Evolutionary conservation across 495 filamentous ascomycete species (phyloP).

Genomic region (Penicillium samsonianum): DNA sequence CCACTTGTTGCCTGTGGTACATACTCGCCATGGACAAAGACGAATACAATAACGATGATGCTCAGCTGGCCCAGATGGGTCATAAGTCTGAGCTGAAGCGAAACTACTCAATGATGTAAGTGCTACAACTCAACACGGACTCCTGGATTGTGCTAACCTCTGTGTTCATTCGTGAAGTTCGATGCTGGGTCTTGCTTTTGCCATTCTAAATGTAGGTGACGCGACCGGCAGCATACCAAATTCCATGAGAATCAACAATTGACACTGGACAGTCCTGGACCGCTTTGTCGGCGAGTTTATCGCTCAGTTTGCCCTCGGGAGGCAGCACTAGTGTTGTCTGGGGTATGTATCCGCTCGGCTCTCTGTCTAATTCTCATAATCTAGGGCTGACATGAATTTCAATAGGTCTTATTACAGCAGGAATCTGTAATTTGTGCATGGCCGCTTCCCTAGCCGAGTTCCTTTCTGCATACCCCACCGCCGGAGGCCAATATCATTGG

Average conservation of each 20-base stretch:
- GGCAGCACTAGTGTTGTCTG: slow-evolving; percentile 51
- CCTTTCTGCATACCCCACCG: slow-evolving; percentile 69
- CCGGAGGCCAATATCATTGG: slow-evolving; percentile 75
- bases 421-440: slow-evolving; percentile 71
- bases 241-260: slow-evolving; percentile 16
- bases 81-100: slow-evolving; percentile 65
- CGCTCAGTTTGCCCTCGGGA: slow-evolving; percentile 50
- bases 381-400: neutral
- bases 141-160: slow-evolving; percentile 11
- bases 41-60: slow-evolving; percentile 42
- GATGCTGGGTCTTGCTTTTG: slow-evolving; percentile 57
- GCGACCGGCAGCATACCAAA: neutral
- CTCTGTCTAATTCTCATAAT: neutral
- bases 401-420: slow-evolving; percentile 64
- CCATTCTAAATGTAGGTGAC: slow-evolving; percentile 51
- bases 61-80: slow-evolving; percentile 62
- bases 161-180: slow-evolving; percentile 30
- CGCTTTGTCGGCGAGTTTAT: slow-evolving; percentile 52
- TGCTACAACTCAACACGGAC: slow-evolving; percentile 1
- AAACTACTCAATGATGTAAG: slow-evolving; percentile 52
- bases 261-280: slow-evolving; percentile 47
- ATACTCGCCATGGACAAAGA: slow-evolving; percentile 26
- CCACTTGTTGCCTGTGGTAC: neutral
- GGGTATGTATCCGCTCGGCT: slow-evolving; percentile 33
- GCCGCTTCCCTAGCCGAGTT: slow-evolving; percentile 73